These are phyloP conservation scores for sunflower (Helianthus annuus) DNA, from an alignment of 129 eudicot species.

Conservation along the genomic window HanXRQr2.0-SUNRISE NC_035446.2:138973907-138974406, in stretches of 20 bases:
- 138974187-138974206: conserved; percentile 74
- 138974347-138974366: conserved; percentile 42
- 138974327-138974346: conserved; percentile 45
- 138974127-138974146: conserved; percentile 70
- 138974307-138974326: conserved; percentile 30
- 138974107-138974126: conserved; percentile 75
- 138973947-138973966: conserved; percentile 79
- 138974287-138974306: conserved; percentile 76
- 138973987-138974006: conserved; percentile 70
- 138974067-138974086: conserved; percentile 48
- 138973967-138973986: conserved; percentile 83
- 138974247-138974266: conserved; percentile 21
- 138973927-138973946: conserved; percentile 83
- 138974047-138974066: conserved; percentile 56
- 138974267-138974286: conserved; percentile 48
- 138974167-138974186: conserved; percentile 58
- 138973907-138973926: conserved; percentile 84
- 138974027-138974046: conserved; percentile 48
- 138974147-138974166: conserved; percentile 62
- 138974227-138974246: conserved; percentile 6
- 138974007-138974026: conserved; percentile 62
- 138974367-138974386: conserved; percentile 36
- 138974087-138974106: conserved; percentile 54
- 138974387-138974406: background rate
- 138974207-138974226: conserved; percentile 7